These are phyloP conservation scores for Dioscorea cayenensis DNA, from an alignment of 116 monocot species.

Conservation along the genomic window DNA sequence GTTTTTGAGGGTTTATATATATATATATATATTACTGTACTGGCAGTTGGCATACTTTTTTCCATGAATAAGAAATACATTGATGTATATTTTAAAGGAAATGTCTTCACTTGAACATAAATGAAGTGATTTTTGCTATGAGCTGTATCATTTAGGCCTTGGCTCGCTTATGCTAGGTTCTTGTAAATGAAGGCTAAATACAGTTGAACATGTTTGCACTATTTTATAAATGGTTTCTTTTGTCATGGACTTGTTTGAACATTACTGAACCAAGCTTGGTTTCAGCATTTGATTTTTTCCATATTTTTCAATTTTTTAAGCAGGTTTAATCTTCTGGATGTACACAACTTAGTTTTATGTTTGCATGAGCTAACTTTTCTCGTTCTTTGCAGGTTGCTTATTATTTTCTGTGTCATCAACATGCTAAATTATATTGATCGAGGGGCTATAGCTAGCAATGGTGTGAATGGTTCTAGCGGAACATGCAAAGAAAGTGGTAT, in stretches of 20 bases:
- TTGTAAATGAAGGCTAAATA: no score
- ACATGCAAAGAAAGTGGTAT: conserved; percentile 62
- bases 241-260: not conserved
- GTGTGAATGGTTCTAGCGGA: conserved; percentile 72
- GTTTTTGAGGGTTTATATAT: no score
- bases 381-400: conserved; percentile 61
- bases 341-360: not conserved
- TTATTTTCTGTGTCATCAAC: conserved; percentile 85
- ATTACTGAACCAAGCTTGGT: not conserved
- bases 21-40: no score
- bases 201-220: no score
- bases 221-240: no score
- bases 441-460: conserved; percentile 93
- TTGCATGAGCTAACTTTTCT: not conserved
- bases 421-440: conserved; percentile 97
- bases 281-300: not conserved
- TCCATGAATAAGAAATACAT: no score
- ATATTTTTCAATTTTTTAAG: not conserved
- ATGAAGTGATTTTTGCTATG: no score
- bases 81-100: no score
- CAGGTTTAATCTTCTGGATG: not conserved
- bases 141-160: no score
- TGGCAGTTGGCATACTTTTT: no score
- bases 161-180: no score
- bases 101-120: no score